Conservation (phyloP, 2,329 filamentous ascomycete species). For the Cyphellophora europaea region DNA sequence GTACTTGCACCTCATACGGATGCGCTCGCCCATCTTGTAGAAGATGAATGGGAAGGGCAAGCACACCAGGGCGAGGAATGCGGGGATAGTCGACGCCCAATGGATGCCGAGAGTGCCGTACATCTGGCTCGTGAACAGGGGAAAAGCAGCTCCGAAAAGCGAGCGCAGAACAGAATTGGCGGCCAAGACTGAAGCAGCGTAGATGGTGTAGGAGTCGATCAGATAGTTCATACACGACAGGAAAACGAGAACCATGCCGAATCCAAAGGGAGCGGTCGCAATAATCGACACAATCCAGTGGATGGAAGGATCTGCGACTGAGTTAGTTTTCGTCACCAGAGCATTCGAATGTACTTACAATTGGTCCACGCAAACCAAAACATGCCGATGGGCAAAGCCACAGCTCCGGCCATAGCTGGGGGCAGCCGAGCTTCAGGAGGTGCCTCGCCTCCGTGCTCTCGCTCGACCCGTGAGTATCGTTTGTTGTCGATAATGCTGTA, state of each 20-base stretch:
- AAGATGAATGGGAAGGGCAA: slow-evolving; percentile 21
- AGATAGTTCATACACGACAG: slow-evolving; percentile 33
- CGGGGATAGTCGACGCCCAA: slow-evolving; percentile 29
- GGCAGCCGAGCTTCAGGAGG: slow-evolving; percentile 59
- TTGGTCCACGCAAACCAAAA: slow-evolving; percentile 64
- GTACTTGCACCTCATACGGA: background rate
- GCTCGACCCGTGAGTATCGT: slow-evolving; percentile 30
- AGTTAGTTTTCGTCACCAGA: too few relatives aligned
- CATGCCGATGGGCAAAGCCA: slow-evolving; percentile 54
- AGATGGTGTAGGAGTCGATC: background rate
- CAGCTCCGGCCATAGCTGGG: slow-evolving; percentile 47
- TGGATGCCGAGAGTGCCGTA: slow-evolving; percentile 26
- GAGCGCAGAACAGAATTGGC: slow-evolving; percentile 31
- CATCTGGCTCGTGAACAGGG: slow-evolving; percentile 25
- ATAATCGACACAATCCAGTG: slow-evolving; percentile 46
- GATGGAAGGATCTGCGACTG: slow-evolving; percentile 37
- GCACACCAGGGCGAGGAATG: slow-evolving; percentile 25
- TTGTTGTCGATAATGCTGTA: slow-evolving; percentile 34
- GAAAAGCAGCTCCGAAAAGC: slow-evolving; percentile 28
- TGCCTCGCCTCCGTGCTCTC: slow-evolving; percentile 44
- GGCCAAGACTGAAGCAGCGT: slow-evolving; percentile 28
- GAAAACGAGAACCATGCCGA: slow-evolving; percentile 33
- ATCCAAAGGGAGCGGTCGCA: slow-evolving; percentile 29
- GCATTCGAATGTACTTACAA: too few relatives aligned
- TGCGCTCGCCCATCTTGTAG: slow-evolving; percentile 1